Evolutionary conservation across 208 protist species (phyloP).

Genomic region (Acanthamoeba royreba): DNA sequence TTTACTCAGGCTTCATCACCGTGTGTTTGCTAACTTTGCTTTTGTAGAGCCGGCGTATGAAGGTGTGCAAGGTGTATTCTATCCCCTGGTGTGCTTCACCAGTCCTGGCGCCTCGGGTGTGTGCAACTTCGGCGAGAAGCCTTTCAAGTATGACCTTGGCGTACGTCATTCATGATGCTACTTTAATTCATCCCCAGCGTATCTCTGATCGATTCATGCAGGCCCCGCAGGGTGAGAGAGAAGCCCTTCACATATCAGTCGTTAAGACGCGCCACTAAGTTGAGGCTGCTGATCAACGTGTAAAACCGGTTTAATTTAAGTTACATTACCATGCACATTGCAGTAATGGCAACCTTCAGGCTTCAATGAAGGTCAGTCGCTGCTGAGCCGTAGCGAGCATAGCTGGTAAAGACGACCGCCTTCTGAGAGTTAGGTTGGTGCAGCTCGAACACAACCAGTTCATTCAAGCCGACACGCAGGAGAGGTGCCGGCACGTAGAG

Average conservation of each 20-base stretch:
- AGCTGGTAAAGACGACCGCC: neutral
- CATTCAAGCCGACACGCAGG: neutral
- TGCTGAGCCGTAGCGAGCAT: neutral
- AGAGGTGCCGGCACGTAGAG: conserved; percentile 1
- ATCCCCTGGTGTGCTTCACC: neutral
- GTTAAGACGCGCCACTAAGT: neutral
- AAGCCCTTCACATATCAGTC: neutral
- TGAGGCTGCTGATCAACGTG: neutral
- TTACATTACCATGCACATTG: too few species aligned
- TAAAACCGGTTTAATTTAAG: too few species aligned
- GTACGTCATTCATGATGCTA: neutral
- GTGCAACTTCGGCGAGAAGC: neutral
- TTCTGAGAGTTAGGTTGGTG: neutral
- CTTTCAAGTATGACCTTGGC: neutral
- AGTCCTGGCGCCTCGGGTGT: neutral
- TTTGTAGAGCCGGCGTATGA: neutral
- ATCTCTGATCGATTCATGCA: neutral
- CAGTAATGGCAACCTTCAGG: too few species aligned
- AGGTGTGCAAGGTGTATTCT: neutral
- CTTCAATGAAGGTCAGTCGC: neutral
- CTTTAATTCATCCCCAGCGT: neutral
- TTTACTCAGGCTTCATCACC: neutral
- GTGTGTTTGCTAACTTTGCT: neutral
- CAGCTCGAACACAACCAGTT: neutral
- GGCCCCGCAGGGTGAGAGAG: neutral